Evolutionary conservation across 2,329 filamentous ascomycete genomes (phyloP), one percentile per base, ranked within the genome.

Genomic region (Thelonectria olida): DNA sequence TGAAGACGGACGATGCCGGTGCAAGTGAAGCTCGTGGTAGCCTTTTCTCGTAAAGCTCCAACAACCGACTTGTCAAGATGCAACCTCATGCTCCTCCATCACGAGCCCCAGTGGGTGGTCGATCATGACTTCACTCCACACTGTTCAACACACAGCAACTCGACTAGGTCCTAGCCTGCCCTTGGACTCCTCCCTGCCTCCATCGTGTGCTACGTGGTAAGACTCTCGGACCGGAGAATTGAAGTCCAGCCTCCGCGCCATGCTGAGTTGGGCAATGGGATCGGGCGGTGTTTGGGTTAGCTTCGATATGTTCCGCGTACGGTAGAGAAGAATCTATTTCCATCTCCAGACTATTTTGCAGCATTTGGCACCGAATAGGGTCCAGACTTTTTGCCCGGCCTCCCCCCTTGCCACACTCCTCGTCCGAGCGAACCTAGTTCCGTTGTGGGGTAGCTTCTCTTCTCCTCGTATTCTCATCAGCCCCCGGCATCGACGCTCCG

Each of bases 401-500:
- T 36, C 41, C 50, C 51, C 38, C 19, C 27, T 22, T 41, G 39
- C 39, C 39, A 23, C 39, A 7, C 15, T 9, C 7, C 5, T n/a
- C 38, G 27, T n/a, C 10, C 36, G n/a, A 34, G 41, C n/a, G n/a
- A n/a, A n/a, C n/a, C n/a, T n/a, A 45, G 42, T 23, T 48, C 17
- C 49, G 47, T 58, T 70, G 66, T 69, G 67, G 67, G 67, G 67
- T 55, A 53, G 55, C 39, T 22, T 9, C 2, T 25, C 38, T 50
- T 58, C n/a, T n/a, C 54, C 67, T 69, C 67, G 66, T 70, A 70
- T 70, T 69, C 54, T 52, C 61, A 17, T 54, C 44, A 50, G 52
- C 41, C 38, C 44, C 53, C 54, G 45, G 47, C n/a, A n/a, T n/a
- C n/a, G n/a, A n/a, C n/a, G n/a, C n/a, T n/a, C n/a, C n/a, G n/a